These are phyloP conservation scores for Talinum fruticosum DNA, from an alignment of 148 eudicot genomes.

Conservation along the genomic window DNA sequence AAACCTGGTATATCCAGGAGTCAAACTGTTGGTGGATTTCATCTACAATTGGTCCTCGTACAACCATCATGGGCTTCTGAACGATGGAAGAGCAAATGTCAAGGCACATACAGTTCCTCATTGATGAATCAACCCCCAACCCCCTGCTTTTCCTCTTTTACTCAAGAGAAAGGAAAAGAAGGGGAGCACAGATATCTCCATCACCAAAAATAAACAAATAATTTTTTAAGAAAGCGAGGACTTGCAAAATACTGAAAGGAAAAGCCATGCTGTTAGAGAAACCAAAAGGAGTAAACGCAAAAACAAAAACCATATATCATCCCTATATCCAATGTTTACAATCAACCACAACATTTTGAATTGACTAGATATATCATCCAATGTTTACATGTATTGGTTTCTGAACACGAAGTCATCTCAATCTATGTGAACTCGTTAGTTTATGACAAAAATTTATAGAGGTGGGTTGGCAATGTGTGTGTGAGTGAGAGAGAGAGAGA, in stretches of 20 bases:
- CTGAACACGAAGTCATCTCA: not conserved
- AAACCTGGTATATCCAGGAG: constrained; percentile 85
- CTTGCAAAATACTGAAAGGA: not conserved
- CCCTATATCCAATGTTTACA: not conserved
- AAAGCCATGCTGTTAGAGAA: not conserved
- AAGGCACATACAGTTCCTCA: not conserved
- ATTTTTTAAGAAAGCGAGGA: not conserved
- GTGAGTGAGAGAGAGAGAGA: too few relatives aligned
- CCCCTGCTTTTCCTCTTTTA: too few relatives aligned
- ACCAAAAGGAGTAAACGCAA: not conserved
- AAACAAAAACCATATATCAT: not conserved
- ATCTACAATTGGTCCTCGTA: constrained; percentile 69
- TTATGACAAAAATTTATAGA: too few relatives aligned
- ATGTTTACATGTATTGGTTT: not conserved
- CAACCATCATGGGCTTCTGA: constrained; percentile 58
- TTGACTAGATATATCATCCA: not conserved
- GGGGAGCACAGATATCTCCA: too few relatives aligned
- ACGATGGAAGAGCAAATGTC: not conserved
- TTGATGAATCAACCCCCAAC: not conserved
- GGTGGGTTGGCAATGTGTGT: too few relatives aligned
- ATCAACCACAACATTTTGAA: not conserved
- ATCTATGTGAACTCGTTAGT: too few relatives aligned
- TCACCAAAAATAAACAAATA: not conserved
- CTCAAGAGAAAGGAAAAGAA: too few relatives aligned
- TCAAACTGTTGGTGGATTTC: constrained; percentile 75